Percentiles rank a stretch among this genome's conserved stretches.
These are phyloP conservation scores for Chrysoporthe cubensis DNA, from an alignment of 2,329 filamentous ascomycete genomes.

Conservation along the genomic window DNA sequence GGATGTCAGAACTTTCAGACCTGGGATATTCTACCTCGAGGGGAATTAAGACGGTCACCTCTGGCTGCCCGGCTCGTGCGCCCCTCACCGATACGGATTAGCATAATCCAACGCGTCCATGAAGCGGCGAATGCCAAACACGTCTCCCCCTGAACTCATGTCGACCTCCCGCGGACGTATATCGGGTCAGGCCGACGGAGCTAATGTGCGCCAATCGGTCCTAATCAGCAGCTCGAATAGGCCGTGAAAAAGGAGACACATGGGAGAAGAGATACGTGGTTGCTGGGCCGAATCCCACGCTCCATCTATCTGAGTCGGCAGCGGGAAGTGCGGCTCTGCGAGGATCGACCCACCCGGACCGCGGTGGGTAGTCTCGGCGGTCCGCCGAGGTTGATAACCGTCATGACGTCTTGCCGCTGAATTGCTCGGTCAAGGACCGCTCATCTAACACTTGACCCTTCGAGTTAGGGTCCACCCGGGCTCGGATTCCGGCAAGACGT, in stretches of 20 bases:
- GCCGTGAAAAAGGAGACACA: not conserved
- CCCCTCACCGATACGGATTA: not conserved
- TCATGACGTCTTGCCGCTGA: conserved; percentile 29
- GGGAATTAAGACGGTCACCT: not conserved
- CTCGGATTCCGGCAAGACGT: conserved; percentile 19
- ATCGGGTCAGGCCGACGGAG: conserved; percentile 3
- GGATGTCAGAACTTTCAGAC: not conserved
- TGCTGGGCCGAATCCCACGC: not conserved
- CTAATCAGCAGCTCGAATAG: conserved; percentile 6
- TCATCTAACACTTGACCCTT: not conserved
- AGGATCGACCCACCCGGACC: conserved; percentile 19
- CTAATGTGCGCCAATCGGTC: conserved; percentile 1
- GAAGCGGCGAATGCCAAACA: not conserved
- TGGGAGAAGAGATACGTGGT: not conserved
- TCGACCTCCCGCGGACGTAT: not conserved
- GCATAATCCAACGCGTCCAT: not conserved
- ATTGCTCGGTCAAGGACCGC: conserved; percentile 25
- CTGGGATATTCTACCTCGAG: not conserved
- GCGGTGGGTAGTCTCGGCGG: conserved; percentile 23
- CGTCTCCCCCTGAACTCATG: not conserved
- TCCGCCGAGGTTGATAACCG: conserved; percentile 25
- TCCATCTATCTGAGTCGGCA: conserved; percentile 3
- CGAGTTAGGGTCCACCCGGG: conserved; percentile 17
- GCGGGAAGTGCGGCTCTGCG: conserved; percentile 29
- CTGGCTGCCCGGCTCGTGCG: not conserved